Base-by-base conservation (phyloP, 2,329 filamentous ascomycete species). In the Monilinia polystroma region DNA sequence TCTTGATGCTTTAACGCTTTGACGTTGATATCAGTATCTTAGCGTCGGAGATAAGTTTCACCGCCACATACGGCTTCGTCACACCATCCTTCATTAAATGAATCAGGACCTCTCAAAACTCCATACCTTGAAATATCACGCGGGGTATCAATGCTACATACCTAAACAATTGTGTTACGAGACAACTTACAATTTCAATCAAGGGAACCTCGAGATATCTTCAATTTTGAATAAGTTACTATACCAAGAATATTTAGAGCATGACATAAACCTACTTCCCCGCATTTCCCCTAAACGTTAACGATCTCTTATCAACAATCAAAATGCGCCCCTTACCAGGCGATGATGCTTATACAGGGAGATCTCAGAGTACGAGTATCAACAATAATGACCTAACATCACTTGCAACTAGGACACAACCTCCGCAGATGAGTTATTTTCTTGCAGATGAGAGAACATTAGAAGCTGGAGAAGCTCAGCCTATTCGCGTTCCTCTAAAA, bases 351-450 rank as follows among this genome's bases (percentile, higher is more conserved):
- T 77, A 75, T 66, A 64, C 74, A 63, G 76, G 74, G 71, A 79
- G 80, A 71, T 77, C 77, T 68, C 74, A 73, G 23, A 79, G 79
- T 70, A 74, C 75, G 38, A 76, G 73, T 71, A 71, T 72, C 69
- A 70, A 75, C 71, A 78, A 81, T 73, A 76, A 77, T 74, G 76
- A 79, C 51, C 70, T 72, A 43, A 76, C 76, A 47, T 76, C 77
- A 71, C 65, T 79, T 71, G 71, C 74, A 75, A 38, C 73, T 72
- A 64, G 72, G 75, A 56, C 76, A 72, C 69, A 74, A 59, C 66
- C 70, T 60, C 78, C 79, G 64, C 81, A 82, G 58, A 84, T 85
- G 81, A 83, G 81, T 64, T 85, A 82, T 70, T 80, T 83, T 69
- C 73, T 85, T 60, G 80, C 80, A 71, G 81, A 84, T 71, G 83